Percentiles rank a stretch among this genome's conserved stretches.
These are phyloP conservation scores for Rhodotorula graminis DNA, from an alignment of 768 basidiomycete genomes.

Conservation along the genomic window DNA sequence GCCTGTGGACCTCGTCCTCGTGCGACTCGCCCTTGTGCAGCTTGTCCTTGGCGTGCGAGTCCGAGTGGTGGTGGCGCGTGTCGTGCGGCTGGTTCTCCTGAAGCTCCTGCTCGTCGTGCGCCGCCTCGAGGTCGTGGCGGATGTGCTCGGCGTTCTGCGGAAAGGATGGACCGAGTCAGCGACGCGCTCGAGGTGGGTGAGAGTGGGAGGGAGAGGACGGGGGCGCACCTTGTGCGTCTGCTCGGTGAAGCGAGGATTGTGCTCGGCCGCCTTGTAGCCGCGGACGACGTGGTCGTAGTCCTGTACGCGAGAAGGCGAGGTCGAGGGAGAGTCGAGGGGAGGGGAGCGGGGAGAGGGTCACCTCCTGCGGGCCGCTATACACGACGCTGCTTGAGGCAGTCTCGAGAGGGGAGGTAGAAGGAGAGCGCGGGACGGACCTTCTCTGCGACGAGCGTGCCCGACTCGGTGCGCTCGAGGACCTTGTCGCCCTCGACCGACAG, in stretches of 20 bases:
- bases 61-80: background rate
- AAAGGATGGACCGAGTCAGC: background rate
- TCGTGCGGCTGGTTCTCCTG: background rate
- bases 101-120: background rate
- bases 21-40: background rate
- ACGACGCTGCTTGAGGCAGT: no score
- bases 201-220: no score
- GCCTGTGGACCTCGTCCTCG: slow-evolving; percentile 7
- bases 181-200: background rate
- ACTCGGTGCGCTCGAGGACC: background rate
- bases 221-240: background rate
- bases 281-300: slow-evolving; percentile 1
- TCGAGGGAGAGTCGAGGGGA: background rate
- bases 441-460: background rate
- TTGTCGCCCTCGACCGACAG: slow-evolving; percentile 5
- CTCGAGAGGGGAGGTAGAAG: background rate
- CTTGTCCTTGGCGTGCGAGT: background rate
- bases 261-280: background rate
- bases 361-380: no score
- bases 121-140: background rate
- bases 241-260: background rate
- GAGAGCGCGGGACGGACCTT: background rate
- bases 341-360: no score
- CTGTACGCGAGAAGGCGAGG: background rate
- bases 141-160: background rate